These are phyloP conservation scores for Penicillium psychrofluorescens DNA, from an alignment of 495 filamentous ascomycete species.

Conservation along the genomic window DNA sequence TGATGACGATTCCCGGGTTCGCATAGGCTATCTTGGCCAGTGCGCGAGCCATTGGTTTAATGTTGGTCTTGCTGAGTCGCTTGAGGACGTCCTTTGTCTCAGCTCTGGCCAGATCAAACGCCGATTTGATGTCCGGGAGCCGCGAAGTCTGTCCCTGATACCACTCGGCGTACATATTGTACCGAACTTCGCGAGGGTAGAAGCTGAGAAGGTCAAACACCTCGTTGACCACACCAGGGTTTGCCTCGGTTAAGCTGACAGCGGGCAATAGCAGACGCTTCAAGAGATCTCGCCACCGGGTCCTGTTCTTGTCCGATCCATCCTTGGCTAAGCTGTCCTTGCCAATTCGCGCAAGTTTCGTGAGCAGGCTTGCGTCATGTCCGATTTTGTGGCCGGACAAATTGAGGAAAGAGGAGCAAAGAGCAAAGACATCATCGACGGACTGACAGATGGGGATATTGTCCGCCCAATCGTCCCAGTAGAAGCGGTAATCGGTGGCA, in stretches of 20 bases:
- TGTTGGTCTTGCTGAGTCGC: constrained; percentile 75
- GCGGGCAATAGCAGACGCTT: constrained; percentile 77
- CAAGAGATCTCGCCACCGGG: constrained; percentile 73
- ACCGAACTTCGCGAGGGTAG: constrained; percentile 71
- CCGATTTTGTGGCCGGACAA: constrained; percentile 82
- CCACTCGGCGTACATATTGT: constrained; percentile 91
- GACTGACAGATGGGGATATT: constrained; percentile 85
- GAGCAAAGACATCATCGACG: constrained; percentile 80
- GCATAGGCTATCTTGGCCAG: constrained; percentile 83
- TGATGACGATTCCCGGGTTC: constrained; percentile 86
- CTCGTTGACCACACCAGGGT: constrained; percentile 75
- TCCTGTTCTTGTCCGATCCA: constrained; percentile 55
- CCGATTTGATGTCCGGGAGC: constrained; percentile 67
- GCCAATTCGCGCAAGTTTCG: constrained; percentile 77
- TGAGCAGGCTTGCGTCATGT: constrained; percentile 66
- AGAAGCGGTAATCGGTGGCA: constrained; percentile 75
- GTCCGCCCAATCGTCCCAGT: constrained; percentile 96
- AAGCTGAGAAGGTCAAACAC: constrained; percentile 73
- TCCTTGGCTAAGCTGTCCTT: constrained; percentile 64
- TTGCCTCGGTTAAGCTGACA: constrained; percentile 73
- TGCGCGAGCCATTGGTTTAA: constrained; percentile 72
- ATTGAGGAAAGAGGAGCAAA: constrained; percentile 80
- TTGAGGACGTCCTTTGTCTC: constrained; percentile 81
- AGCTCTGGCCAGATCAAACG: constrained; percentile 64
- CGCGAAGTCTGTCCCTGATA: constrained; percentile 69